Evolutionary conservation across 1,284 basidiomycete species (phyloP).

Genomic region (Lentinula novae-zelandiae): DNA sequence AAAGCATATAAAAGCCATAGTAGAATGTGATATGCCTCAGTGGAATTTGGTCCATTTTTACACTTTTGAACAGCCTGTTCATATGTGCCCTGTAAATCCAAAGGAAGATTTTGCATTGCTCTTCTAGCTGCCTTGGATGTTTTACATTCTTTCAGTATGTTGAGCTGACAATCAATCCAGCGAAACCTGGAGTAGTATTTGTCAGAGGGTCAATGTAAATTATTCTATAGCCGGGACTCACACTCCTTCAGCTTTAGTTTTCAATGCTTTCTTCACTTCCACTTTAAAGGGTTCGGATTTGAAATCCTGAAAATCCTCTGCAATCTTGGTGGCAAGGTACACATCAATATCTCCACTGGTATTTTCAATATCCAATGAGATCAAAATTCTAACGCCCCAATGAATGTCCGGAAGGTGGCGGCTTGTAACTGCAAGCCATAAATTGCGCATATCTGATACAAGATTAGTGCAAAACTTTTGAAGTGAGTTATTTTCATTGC

Average conservation of each 20-base stretch:
- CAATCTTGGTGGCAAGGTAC: conserved; percentile 1
- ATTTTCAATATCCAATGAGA: neutral
- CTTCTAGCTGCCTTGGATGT: neutral
- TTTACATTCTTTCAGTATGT: neutral
- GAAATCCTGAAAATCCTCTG: neutral
- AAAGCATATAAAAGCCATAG: neutral
- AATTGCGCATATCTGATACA: neutral
- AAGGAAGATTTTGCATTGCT: neutral
- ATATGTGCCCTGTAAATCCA: neutral
- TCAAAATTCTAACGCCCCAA: neutral
- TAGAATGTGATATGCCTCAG: neutral
- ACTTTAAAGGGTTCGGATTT: neutral
- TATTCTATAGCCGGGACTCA: neutral
- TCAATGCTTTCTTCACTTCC: neutral
- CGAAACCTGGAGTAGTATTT: neutral
- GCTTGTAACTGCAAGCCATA: neutral
- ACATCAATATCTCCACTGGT: neutral
- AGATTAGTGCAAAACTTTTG: neutral
- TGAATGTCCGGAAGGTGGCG: neutral
- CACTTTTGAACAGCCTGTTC: neutral
- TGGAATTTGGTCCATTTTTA: neutral
- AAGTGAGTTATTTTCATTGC: neutral
- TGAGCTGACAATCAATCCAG: conserved; percentile 7
- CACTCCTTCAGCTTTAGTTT: neutral
- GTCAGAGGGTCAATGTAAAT: neutral